These are phyloP conservation scores for Fusarium keratoplasticum DNA, from an alignment of 2,329 filamentous ascomycete genomes.

Conservation along the genomic window DNA sequence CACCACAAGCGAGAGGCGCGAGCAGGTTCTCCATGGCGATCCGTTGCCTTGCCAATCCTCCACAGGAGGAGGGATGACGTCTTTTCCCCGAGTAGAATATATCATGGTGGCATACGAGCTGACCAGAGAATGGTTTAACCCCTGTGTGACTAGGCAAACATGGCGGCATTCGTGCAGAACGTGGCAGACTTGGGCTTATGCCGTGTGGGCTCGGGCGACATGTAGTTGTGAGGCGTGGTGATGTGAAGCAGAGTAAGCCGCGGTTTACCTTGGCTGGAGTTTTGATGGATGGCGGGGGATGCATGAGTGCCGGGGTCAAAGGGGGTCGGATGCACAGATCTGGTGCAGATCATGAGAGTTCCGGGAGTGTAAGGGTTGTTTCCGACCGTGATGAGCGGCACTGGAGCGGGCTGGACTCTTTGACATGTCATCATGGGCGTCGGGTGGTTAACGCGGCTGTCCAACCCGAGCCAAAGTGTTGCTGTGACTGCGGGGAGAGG, in stretches of 20 bases:
- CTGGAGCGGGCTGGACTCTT: conserved; percentile 2
- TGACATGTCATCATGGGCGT: conserved; percentile 22
- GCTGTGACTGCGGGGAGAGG: conserved; percentile 32
- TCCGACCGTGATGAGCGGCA: conserved; percentile 13
- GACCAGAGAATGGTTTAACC: conserved; percentile 22
- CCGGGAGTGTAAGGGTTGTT: conserved; percentile 19
- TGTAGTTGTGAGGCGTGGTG: conserved; percentile 28
- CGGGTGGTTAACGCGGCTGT: conserved; percentile 35
- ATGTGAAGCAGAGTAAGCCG: conserved; percentile 14
- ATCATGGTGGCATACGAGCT: conserved; percentile 37
- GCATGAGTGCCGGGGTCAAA: conserved; percentile 17
- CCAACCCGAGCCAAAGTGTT: conserved; percentile 22
- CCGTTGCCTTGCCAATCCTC: conserved; percentile 42
- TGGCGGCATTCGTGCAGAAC: conserved; percentile 10
- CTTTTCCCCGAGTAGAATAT: conserved; percentile 44
- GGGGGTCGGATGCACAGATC: conserved; percentile 25
- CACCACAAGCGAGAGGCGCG: conserved; percentile 35
- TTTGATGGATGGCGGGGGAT: conserved; percentile 22
- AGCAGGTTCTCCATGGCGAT: conserved; percentile 44
- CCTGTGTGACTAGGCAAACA: conserved; percentile 14
- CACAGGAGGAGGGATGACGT: conserved; percentile 40
- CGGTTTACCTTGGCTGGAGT: conserved; percentile 8
- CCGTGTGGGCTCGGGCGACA: conserved; percentile 15
- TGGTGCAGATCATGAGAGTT: conserved; percentile 30
- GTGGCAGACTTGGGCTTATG: conserved; percentile 12